Evolutionary conservation across 257 asterid genomes (phyloP).

Genomic region (Buddleja alternifolia): DNA sequence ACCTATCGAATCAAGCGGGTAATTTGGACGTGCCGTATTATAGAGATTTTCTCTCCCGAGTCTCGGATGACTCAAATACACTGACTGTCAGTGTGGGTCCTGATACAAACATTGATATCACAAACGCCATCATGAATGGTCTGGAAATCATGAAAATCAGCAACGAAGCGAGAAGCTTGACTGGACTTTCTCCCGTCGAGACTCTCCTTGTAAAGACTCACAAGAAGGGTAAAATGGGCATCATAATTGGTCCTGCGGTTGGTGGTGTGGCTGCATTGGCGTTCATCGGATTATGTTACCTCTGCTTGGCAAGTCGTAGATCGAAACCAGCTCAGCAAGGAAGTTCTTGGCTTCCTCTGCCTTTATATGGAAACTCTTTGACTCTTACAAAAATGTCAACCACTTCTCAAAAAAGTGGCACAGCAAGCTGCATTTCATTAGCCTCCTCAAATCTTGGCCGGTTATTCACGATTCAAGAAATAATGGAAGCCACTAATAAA

Average conservation of each 20-base stretch:
- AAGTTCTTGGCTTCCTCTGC: constrained; percentile 66
- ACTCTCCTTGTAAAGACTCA: constrained; percentile 44
- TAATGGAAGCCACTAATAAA: constrained; percentile 68
- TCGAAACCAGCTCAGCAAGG: constrained; percentile 55
- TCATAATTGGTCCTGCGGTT: constrained; percentile 47
- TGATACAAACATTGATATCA: constrained; percentile 42
- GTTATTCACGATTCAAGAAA: constrained; percentile 68
- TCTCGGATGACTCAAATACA: constrained; percentile 40
- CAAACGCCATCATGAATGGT: constrained; percentile 71
- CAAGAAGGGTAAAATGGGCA: constrained; percentile 38
- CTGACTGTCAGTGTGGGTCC: constrained; percentile 73
- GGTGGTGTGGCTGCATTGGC: constrained; percentile 47
- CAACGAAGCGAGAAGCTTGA: constrained; percentile 67
- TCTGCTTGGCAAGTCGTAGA: constrained; percentile 47
- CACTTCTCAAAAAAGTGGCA: constrained; percentile 63
- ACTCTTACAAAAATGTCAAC: constrained; percentile 65
- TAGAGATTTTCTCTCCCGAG: constrained; percentile 52
- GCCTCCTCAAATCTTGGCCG: constrained; percentile 66
- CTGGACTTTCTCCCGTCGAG: constrained; percentile 56
- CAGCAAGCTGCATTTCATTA: constrained; percentile 67
- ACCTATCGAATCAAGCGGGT: constrained; percentile 54
- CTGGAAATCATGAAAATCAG: constrained; percentile 75
- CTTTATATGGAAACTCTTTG: constrained; percentile 67
- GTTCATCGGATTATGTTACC: constrained; percentile 52
- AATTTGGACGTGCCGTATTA: constrained; percentile 59